Evolutionary conservation across 1,139 yeast species (phyloP), one percentile per base, ranked within the genome.

Genomic region (Kodamaea ohmeri): DNA sequence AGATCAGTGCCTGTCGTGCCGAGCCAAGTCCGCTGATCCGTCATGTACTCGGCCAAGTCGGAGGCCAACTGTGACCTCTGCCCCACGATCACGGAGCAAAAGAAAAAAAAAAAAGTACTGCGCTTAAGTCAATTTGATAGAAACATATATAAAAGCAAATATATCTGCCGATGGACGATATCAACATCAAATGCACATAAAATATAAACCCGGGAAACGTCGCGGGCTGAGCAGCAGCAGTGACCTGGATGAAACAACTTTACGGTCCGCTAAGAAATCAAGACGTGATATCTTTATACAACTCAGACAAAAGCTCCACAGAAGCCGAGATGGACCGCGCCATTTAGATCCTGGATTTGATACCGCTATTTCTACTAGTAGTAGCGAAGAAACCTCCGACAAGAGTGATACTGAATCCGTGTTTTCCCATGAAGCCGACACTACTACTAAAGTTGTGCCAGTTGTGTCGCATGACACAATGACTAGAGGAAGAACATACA

Each of bases 201-300:
- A 35, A 25, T 35, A 35, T 25, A 28, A 35, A 16, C 34, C 37
- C 4, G 17, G 32, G 21, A 29, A 19, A n/a, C 26, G 32, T 6
- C 28, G 37, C 22, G 16, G 33, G 15, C 26, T 35, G 34, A 17
- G 19, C 21, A 30, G 28, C 29, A 26, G 32, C 28, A 8, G 17
- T 9, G 32, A 34, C 4, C 28, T 25, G 28, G 6, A 25, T 4
- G 32, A 28, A 8, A 11, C 36, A 7, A 19, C 7, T 3, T 18
- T 9, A 8, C 19, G 12, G 12, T 13, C 14, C n/a, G 24, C 25
- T 25, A 29, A 5, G 15, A 19, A 8, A n/a, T 3, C 7, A 8
- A 29, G 20, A 17, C 32, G 32, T 12, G 11, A 29, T 4, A 17
- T 29, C 9, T 7, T 29, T 6, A 3, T 19, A 4, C 13, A 19